These are phyloP conservation scores for Lecanicillium sp. DNA, from an alignment of 2,329 filamentous ascomycete genomes.

Conservation along the genomic window DNA sequence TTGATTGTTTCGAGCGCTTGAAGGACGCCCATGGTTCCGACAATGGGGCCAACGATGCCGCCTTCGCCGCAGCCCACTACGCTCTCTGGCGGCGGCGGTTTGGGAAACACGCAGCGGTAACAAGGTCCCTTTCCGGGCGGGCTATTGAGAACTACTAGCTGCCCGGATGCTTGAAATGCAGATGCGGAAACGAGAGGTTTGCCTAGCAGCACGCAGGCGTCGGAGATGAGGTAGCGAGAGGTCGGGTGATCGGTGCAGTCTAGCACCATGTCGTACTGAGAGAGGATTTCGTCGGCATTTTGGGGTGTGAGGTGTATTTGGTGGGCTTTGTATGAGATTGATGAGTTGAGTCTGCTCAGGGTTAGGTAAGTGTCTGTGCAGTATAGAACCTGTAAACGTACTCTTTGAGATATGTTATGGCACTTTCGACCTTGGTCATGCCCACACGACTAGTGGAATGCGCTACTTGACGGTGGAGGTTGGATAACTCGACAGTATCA, in stretches of 20 bases:
- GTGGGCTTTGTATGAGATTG: conserved; percentile 56
- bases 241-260: conserved; percentile 95
- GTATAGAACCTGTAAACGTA: conserved; percentile 21
- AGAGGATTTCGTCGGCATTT: conserved; percentile 59
- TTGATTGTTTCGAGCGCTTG: conserved; percentile 88
- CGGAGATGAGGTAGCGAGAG: conserved; percentile 86
- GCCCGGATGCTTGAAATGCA: conserved; percentile 79
- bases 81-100: conserved; percentile 73
- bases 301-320: conserved; percentile 56
- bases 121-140: conserved; percentile 73
- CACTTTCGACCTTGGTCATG: conserved; percentile 73
- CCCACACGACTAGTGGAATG: conserved; percentile 66
- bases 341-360: conserved; percentile 63
- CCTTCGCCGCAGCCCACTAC: conserved; percentile 87
- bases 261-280: conserved; percentile 71
- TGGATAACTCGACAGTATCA: conserved; percentile 80
- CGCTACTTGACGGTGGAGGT: conserved; percentile 85
- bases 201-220: conserved; percentile 70
- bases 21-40: conserved; percentile 85
- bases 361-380: conserved; percentile 5
- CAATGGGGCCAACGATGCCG: conserved; percentile 84
- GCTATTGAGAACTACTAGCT: conserved; percentile 80
- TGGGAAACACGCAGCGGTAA: conserved; percentile 88
- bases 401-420: conserved; percentile 49
- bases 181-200: conserved; percentile 85